phyloP scores from a whole-genome alignment of 768 basidiomycete species.

The Leccinum longicurvipes region DNA sequence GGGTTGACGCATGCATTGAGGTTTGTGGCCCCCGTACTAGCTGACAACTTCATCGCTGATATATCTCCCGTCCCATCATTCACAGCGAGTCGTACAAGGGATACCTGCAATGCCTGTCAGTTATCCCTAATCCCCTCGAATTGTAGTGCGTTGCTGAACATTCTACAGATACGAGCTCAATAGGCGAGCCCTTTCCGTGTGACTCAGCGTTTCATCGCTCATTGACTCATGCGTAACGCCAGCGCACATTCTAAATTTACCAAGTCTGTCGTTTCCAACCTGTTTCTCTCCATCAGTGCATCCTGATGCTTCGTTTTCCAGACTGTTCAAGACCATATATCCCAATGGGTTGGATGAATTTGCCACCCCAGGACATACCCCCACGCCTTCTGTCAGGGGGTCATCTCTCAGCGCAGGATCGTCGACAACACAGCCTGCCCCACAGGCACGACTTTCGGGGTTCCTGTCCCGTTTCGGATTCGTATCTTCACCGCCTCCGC shows the following conservation, averaged over 20 bases:
- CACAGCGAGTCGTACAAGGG: conserved; percentile 73
- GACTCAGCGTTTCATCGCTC: conserved; percentile 14
- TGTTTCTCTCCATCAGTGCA: neutral
- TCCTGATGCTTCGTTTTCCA: conserved; percentile 23
- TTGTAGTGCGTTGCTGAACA: conserved; percentile 9
- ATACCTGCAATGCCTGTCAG: conserved; percentile 74
- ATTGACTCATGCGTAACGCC: conserved; percentile 3
- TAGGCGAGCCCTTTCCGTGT: conserved; percentile 38
- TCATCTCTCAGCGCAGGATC: conserved; percentile 22
- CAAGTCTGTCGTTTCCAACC: conserved; percentile 42
- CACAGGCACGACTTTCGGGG: conserved; percentile 20
- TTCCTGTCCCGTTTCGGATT: conserved; percentile 40
- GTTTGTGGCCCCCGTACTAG: conserved; percentile 36
- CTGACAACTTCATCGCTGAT: conserved; percentile 5
- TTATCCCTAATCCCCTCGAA: conserved; percentile 6
- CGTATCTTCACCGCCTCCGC: conserved; percentile 8
- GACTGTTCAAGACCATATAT: conserved; percentile 65
- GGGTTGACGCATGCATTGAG: conserved; percentile 70
- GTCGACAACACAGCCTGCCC: conserved; percentile 16
- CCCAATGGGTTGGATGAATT: conserved; percentile 53
- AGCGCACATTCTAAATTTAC: conserved; percentile 72
- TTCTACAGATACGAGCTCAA: conserved; percentile 46
- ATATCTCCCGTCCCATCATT: neutral
- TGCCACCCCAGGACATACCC: conserved; percentile 36
- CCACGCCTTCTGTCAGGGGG: conserved; percentile 34